Conservation (phyloP, 768 basidiomycete genomes). For the Serendipita vermifera region DNA sequence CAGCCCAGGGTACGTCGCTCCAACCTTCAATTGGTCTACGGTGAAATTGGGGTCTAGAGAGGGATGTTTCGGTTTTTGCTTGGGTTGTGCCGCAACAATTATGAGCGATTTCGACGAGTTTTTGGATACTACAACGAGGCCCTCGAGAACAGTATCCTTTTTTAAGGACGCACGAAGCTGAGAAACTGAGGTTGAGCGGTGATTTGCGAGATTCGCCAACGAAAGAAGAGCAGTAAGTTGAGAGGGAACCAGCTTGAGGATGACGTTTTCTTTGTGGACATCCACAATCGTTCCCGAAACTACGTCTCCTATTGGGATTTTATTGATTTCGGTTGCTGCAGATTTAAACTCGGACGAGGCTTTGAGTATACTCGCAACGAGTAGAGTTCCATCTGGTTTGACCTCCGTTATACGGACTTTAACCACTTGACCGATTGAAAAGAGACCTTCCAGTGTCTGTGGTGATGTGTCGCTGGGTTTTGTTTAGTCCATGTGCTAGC, state of each 20-base stretch:
- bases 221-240: slow-evolving; percentile 72
- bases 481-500: neutral
- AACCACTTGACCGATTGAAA: slow-evolving; percentile 69
- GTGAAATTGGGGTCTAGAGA: slow-evolving; percentile 36
- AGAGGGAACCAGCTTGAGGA: slow-evolving; percentile 58
- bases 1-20: slow-evolving; percentile 69
- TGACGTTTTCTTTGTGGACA: slow-evolving; percentile 73
- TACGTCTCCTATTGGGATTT: slow-evolving; percentile 61
- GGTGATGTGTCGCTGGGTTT: slow-evolving; percentile 48
- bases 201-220: slow-evolving; percentile 74
- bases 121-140: slow-evolving; percentile 79
- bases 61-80: slow-evolving; percentile 27
- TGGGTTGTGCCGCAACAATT: slow-evolving; percentile 64
- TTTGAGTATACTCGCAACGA: slow-evolving; percentile 80
- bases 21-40: slow-evolving; percentile 52
- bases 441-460: slow-evolving; percentile 45
- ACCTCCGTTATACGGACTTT: slow-evolving; percentile 66
- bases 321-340: slow-evolving; percentile 48
- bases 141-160: slow-evolving; percentile 54
- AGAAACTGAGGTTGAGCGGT: slow-evolving; percentile 48
- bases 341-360: slow-evolving; percentile 41
- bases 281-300: slow-evolving; percentile 61
- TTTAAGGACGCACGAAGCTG: slow-evolving; percentile 53
- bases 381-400: slow-evolving; percentile 36
- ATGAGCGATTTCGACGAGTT: slow-evolving; percentile 77